Base-by-base conservation (phyloP, 305 asterid genomes). In the Fraxinus velutina region DNA sequence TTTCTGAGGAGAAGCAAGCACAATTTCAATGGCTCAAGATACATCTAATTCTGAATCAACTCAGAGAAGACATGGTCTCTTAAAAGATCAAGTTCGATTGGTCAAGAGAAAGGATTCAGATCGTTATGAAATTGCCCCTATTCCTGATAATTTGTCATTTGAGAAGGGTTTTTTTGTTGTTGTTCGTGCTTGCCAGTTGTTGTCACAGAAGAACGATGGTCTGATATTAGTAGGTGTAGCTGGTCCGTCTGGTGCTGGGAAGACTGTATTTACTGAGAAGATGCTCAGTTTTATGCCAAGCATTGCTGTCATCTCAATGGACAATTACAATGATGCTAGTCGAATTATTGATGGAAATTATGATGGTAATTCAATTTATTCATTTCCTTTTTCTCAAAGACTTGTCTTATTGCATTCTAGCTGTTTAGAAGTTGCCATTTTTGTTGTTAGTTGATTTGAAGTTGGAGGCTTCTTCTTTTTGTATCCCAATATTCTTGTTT, bases 191-290 rank as follows among this genome's bases (percentile, higher is more conserved):
- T 94, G 97, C 90, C 99, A 94, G 79, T 85, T 95, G 88, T 82
- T 97, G 90, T 86, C 92, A 0, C 98, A 94, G 87, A 94, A 93
- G 84, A 97, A 92, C 60, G 97, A 94, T 57, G 99, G 99, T 76
- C 89, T 97, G 70, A 80, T 91, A 80, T 57, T 97, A 78, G 86
- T 97, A 37, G 99, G 99, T 4, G 87, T 94, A 33, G 99, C 99
- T 4, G 98, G 99, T 57, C 99, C 99, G 42, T 97, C 99, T 32
- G 99, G 99, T 66, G 98, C 99, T 73, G 99, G 99, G 80, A 97
- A 97, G 90, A 92, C 98, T 75, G 89, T 90, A 34, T 93, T 97
- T 70, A 94, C 99, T 6, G 99, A 97, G 88, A 97, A 97, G 88
- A 90, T 97, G 79, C 83, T 92, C 21, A 94, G 88, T 85, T 93